Percentiles rank a stretch among this genome's conserved stretches.
Evolutionary conservation across 179 eudicot species (phyloP).

Genomic region (Drosera spatulata): DNA sequence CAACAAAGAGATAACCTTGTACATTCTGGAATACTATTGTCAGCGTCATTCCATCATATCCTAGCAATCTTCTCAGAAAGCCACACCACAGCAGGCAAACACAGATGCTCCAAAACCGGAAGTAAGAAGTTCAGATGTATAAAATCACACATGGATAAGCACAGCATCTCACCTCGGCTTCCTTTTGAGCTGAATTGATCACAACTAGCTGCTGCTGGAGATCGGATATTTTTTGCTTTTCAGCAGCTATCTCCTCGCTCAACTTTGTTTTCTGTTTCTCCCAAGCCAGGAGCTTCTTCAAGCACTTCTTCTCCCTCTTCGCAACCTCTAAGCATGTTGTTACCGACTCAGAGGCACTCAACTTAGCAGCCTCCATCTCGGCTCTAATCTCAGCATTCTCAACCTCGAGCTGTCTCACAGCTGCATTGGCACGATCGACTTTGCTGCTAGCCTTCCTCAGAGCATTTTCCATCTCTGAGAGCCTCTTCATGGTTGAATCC

Average conservation of each 20-base stretch:
- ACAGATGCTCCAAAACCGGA: no score
- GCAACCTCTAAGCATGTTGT: conserved; percentile 74
- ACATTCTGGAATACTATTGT: no score
- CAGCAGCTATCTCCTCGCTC: conserved; percentile 82
- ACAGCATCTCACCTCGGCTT: conserved; percentile 51
- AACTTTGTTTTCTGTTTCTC: conserved; percentile 86
- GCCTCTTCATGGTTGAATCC: conserved; percentile 79
- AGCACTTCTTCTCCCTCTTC: conserved; percentile 85
- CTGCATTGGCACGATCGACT: conserved; percentile 91
- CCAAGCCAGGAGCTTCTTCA: conserved; percentile 88
- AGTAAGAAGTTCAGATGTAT: no score
- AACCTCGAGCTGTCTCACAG: conserved; percentile 74
- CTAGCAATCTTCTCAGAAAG: background rate
- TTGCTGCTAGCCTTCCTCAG: conserved; percentile 85
- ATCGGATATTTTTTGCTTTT: conserved; percentile 52
- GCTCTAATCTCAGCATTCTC: conserved; percentile 98
- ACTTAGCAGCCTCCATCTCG: conserved; percentile 95
- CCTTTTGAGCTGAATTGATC: conserved; percentile 61
- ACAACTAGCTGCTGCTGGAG: conserved; percentile 54
- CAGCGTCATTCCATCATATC: no score
- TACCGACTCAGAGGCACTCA: conserved; percentile 92
- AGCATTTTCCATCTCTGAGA: conserved; percentile 90
- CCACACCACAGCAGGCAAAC: conserved; percentile 1
- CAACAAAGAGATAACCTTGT: no score
- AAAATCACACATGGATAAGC: no score